Evolutionary conservation across 768 basidiomycete species (phyloP), one percentile per base, ranked within the genome.

Genomic region (Favolaschia claudopus): DNA sequence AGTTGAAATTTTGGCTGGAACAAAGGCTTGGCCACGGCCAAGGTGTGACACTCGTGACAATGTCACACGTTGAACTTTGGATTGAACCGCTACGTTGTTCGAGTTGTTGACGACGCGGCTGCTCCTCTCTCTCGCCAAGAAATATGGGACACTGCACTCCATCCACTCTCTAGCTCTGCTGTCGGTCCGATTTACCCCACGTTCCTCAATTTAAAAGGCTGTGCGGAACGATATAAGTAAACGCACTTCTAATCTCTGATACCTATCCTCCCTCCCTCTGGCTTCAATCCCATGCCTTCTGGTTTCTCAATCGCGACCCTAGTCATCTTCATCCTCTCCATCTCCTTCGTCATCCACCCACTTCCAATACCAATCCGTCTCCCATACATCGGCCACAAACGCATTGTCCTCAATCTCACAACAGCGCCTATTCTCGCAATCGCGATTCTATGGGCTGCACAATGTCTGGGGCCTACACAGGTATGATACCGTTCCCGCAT

Each of bases 381-480:
- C n/a, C n/a, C n/a, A n/a, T n/a, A n/a, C n/a, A n/a, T n/a, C n/a
- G n/a, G n/a, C 1, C 10, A 36, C 7, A 40, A 15, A 20, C 56
- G 53, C n/a, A 54, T 80, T 47, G 73, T 71, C 8, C 58, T 80
- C 17, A 74, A 79, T 62, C 74, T 83, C 45, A 78, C 73, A 2
- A 83, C 82, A 7, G 81, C 82, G 1, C 82, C 82, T 3, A 83
- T 84, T 24, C 46, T 80, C 44, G 78, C 80, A 5, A 83, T 83
- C 19, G 78, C 76, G 0, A 69, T 83, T 22, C 72, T 83, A 14
- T 83, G 82, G 82, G 82, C 80, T 1, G 66, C 82, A 0, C 79
- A 82, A 69, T 83, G 82, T 58, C 64, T 83, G 4, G 76, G 75
- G 3, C 64, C 72, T 5, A 70, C 70, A 24, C 73, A 68, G 70